Evolutionary conservation across 192 early-diverging fungal genomes (phyloP).

Genomic region (Backusella sp.): DNA sequence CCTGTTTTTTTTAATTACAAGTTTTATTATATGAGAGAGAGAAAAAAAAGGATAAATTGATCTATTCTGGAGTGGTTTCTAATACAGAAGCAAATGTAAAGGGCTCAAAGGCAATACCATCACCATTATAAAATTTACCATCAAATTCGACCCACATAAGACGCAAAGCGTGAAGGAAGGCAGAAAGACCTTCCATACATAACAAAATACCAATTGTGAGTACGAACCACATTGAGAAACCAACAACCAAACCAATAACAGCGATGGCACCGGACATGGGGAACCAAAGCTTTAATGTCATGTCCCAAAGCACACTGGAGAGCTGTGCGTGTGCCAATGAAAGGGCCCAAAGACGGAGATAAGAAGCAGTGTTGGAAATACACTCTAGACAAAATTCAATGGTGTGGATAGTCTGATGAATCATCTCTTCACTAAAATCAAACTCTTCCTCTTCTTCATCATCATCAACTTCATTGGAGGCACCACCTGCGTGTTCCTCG

Average conservation of each 20-base stretch:
- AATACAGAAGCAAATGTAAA: slow-evolving; percentile 70
- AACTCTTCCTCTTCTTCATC: slow-evolving; percentile 62
- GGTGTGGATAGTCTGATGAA: slow-evolving; percentile 97
- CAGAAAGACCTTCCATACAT: slow-evolving; percentile 86
- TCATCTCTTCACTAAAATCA: slow-evolving; percentile 96
- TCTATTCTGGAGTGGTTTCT: slow-evolving; percentile 5
- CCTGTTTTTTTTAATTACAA: background rate
- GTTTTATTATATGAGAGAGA: background rate
- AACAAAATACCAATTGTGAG: slow-evolving; percentile 79
- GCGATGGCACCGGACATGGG: slow-evolving; percentile 49
- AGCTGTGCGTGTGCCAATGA: slow-evolving; percentile 97
- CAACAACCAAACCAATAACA: slow-evolving; percentile 71
- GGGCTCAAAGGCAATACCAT: slow-evolving; percentile 88
- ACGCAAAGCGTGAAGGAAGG: slow-evolving; percentile 89
- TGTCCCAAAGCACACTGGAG: slow-evolving; percentile 95
- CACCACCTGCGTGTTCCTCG: slow-evolving; percentile 41
- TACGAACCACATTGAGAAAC: slow-evolving; percentile 89
- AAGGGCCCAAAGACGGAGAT: slow-evolving; percentile 98
- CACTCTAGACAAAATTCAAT: slow-evolving; percentile 96
- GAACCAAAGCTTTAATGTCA: slow-evolving; percentile 71
- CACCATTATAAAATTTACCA: slow-evolving; percentile 94
- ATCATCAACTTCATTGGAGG: slow-evolving; percentile 67
- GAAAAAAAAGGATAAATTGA: background rate
- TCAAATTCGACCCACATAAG: slow-evolving; percentile 98
- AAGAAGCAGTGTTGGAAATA: slow-evolving; percentile 99